These are phyloP conservation scores for Microbotryomycetes sp. DNA, from an alignment of 1,284 basidiomycete species.

Conservation along the genomic window DNA sequence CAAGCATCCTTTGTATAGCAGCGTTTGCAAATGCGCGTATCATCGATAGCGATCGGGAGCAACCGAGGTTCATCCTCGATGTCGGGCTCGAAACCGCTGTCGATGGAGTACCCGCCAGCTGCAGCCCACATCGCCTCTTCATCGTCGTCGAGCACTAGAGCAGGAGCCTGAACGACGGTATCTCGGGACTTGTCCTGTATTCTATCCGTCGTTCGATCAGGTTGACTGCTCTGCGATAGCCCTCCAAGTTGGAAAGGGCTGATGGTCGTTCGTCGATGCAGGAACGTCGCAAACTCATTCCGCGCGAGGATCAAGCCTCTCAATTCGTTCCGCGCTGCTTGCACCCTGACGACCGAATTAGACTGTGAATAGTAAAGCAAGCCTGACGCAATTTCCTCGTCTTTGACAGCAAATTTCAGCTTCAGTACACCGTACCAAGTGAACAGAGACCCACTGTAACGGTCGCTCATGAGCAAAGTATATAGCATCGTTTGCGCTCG, in stretches of 20 bases:
- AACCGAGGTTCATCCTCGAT: constrained; percentile 47
- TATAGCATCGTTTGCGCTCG: constrained; percentile 98
- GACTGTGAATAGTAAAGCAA: constrained; percentile 90
- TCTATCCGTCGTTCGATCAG: too few species aligned
- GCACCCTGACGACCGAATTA: constrained; percentile 76
- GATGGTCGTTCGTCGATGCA: constrained; percentile 40
- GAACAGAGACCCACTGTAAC: constrained; percentile 65
- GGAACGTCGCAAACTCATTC: constrained; percentile 77
- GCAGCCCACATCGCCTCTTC: constrained; percentile 23
- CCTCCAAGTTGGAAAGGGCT: too few species aligned
- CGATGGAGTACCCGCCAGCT: constrained; percentile 1
- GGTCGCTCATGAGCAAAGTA: constrained; percentile 80
- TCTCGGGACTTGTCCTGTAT: too few species aligned
- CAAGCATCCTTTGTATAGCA: constrained; percentile 82
- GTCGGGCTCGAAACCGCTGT: not conserved
- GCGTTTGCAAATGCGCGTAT: constrained; percentile 63
- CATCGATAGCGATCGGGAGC: constrained; percentile 80
- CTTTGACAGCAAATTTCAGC: too few species aligned
- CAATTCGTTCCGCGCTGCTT: constrained; percentile 69
- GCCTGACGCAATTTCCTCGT: constrained; percentile 57
- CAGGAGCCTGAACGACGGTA: too few species aligned
- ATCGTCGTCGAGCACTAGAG: constrained; percentile 9
- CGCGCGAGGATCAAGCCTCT: constrained; percentile 70
- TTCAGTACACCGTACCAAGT: too few species aligned
- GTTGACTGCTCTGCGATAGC: too few species aligned